Percentiles rank a stretch among this genome's conserved stretches.
These are phyloP conservation scores for Pezicula rhizophila DNA, from an alignment of 2,329 filamentous ascomycete species.

Conservation along the genomic window DNA sequence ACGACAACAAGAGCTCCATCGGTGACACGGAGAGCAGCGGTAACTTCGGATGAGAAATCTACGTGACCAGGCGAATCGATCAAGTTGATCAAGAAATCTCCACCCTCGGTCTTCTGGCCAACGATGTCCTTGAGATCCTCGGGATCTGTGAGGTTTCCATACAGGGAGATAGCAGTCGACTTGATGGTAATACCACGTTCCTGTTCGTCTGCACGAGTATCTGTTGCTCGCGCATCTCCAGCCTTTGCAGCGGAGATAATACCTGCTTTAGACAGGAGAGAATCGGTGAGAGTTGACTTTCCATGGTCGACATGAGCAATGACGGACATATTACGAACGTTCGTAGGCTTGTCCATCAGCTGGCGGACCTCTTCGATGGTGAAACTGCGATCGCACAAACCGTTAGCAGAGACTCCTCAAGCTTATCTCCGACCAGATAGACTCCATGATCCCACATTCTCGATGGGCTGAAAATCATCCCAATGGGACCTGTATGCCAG, in stretches of 20 bases:
- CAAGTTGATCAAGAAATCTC: conserved; percentile 99
- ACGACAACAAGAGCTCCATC: conserved; percentile 99
- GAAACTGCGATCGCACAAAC: conserved; percentile 63
- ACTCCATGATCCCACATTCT: background rate
- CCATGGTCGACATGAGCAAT: conserved; percentile 99
- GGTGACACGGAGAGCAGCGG: conserved; percentile 98
- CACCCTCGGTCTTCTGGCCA: conserved; percentile 79
- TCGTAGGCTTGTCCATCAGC: conserved; percentile 74
- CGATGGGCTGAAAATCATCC: background rate
- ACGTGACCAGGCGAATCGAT: conserved; percentile 99
- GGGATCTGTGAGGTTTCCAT: conserved; percentile 70
- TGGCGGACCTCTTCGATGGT: conserved; percentile 88
- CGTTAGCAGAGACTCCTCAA: conserved; percentile 13
- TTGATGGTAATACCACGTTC: conserved; percentile 99
- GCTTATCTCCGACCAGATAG: conserved; percentile 12
- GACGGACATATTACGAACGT: conserved; percentile 95
- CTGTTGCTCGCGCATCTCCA: conserved; percentile 90
- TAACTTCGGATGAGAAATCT: conserved; percentile 99
- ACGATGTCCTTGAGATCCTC: conserved; percentile 95
- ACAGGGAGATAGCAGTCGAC: conserved; percentile 98
- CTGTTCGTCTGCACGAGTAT: conserved; percentile 96
- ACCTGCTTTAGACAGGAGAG: conserved; percentile 97
- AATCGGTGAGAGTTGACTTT: conserved; percentile 99
- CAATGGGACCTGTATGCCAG: background rate
- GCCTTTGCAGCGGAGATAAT: conserved; percentile 98